Percentiles rank a stretch among this genome's conserved stretches.
Evolutionary conservation across 2,329 filamentous ascomycete species (phyloP).

Genomic region (Davidsoniella virescens): DNA sequence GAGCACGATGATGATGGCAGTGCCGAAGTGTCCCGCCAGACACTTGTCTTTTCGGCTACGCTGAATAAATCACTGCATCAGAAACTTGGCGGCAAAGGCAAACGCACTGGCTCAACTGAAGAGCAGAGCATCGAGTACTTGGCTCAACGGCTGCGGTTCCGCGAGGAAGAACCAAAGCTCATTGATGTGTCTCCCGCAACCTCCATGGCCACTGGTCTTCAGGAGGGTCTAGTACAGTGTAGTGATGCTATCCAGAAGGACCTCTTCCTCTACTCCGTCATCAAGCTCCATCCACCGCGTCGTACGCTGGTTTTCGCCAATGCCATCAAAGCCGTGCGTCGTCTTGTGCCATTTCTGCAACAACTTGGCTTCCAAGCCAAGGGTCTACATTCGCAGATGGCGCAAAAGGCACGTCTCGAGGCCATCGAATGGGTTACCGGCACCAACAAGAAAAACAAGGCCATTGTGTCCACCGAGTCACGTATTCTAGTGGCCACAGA

Average conservation of each 20-base stretch:
- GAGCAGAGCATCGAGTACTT: conserved; percentile 75
- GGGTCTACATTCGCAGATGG: conserved; percentile 83
- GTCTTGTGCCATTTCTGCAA: conserved; percentile 68
- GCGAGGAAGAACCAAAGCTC: conserved; percentile 69
- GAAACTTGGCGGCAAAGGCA: conserved; percentile 67
- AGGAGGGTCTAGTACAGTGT: conserved; percentile 85
- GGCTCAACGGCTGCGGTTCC: conserved; percentile 58
- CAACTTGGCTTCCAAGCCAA: conserved; percentile 63
- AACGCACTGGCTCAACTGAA: conserved; percentile 36
- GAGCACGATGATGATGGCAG: conserved; percentile 35
- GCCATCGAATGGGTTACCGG: conserved; percentile 79
- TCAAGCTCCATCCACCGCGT: conserved; percentile 65
- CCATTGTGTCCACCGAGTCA: conserved; percentile 22
- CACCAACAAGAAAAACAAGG: conserved; percentile 26
- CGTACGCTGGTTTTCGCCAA: conserved; percentile 89
- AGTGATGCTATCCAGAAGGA: conserved; percentile 81
- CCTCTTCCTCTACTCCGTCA: conserved; percentile 76
- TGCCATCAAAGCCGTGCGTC: conserved; percentile 81
- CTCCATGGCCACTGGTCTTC: conserved; percentile 74
- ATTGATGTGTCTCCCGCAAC: conserved; percentile 80
- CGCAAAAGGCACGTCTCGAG: conserved; percentile 85
- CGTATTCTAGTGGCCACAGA: conserved; percentile 82
- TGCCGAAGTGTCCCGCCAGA: conserved; percentile 47
- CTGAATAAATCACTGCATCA: conserved; percentile 85
- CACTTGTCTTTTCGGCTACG: conserved; percentile 89